These are phyloP conservation scores for Alnus rubra DNA, from an alignment of 306 rosid species.

Conservation along the genomic window DNA sequence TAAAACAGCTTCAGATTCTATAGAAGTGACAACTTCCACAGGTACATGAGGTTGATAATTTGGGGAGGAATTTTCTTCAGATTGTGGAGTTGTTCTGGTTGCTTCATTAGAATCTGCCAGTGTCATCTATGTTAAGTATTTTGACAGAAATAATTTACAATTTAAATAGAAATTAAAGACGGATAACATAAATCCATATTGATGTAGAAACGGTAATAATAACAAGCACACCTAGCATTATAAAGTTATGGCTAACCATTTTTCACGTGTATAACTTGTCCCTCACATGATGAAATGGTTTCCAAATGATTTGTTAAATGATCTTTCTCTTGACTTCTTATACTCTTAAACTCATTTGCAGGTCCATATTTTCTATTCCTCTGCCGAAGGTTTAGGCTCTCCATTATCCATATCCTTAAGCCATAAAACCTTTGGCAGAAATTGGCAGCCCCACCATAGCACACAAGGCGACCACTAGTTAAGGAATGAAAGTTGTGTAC, in stretches of 20 bases:
- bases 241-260: constrained; percentile 40
- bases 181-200: background rate
- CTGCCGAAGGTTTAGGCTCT: constrained; percentile 39
- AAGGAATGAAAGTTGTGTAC: constrained; percentile 25
- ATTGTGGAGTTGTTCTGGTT: constrained; percentile 13
- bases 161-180: background rate
- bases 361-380: constrained; percentile 36
- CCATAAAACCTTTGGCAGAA: constrained; percentile 60
- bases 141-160: background rate
- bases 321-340: constrained; percentile 38
- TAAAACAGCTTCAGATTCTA: constrained; percentile 39
- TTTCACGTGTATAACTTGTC: constrained; percentile 25
- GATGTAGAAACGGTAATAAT: background rate
- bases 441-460: constrained; percentile 43
- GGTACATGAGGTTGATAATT: constrained; percentile 25
- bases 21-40: constrained; percentile 35
- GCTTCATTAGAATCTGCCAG: constrained; percentile 31
- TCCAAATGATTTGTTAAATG: constrained; percentile 30
- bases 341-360: constrained; percentile 36
- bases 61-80: constrained; percentile 30
- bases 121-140: background rate
- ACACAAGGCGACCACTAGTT: constrained; percentile 27
- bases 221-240: constrained; percentile 5
- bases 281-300: constrained; percentile 39
- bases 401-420: constrained; percentile 58